Percentiles rank a stretch among this genome's conserved stretches.
phyloP scores from a whole-genome alignment of 108 stramenopile species.

The Pseudonitzschia multistriata region DNA sequence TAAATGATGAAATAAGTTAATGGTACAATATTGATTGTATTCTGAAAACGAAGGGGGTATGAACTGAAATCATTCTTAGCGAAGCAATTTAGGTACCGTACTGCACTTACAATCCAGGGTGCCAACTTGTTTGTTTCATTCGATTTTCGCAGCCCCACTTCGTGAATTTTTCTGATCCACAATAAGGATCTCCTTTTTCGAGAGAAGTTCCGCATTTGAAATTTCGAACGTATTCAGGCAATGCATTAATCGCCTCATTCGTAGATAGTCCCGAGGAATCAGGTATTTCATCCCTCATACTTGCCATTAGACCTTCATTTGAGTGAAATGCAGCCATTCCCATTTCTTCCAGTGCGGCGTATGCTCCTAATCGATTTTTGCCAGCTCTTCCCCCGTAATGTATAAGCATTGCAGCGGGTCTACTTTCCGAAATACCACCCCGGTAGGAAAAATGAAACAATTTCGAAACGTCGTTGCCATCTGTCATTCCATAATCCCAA shows the following conservation, averaged over 20 bases:
- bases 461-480: constrained; percentile 13
- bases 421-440: constrained; percentile 24
- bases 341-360: constrained; percentile 21
- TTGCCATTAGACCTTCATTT: background rate
- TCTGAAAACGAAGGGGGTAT: too few relatives aligned
- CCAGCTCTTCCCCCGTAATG: background rate
- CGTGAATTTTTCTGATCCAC: constrained; percentile 37
- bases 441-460: constrained; percentile 36
- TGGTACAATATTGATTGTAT: too few relatives aligned
- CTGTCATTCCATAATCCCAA: constrained; percentile 70
- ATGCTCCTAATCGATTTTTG: background rate
- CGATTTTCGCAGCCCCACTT: constrained; percentile 24
- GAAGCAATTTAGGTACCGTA: background rate
- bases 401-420: constrained; percentile 28
- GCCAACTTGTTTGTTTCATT: constrained; percentile 36
- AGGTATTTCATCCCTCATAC: constrained; percentile 24
- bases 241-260: constrained; percentile 24
- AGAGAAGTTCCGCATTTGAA: constrained; percentile 33
- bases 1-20: background rate
- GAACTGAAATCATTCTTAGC: background rate
- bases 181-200: constrained; percentile 53
- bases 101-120: constrained; percentile 53
- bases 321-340: constrained; percentile 33
- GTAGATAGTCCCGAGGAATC: constrained; percentile 24
- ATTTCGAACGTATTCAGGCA: constrained; percentile 40